Evolutionary conservation across 176 grass and related monocot genomes (phyloP).

Genomic region (Oryza glaberrima): DNA sequence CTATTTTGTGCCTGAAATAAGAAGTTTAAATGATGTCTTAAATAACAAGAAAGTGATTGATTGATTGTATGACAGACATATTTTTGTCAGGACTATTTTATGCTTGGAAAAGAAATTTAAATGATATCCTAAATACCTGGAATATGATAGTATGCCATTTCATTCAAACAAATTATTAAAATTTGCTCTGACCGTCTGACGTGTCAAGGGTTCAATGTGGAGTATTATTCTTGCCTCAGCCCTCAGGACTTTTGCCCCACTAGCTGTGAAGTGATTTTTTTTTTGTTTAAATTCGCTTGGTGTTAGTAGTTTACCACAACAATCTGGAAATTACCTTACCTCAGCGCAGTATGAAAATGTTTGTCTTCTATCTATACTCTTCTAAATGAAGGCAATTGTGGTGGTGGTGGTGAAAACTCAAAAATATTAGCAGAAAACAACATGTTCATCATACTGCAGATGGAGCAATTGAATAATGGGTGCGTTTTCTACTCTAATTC

Average conservation of each 20-base stretch:
- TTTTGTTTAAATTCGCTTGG: neutral
- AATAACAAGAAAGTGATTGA: conserved; percentile 8
- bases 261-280: neutral
- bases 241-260: too few species aligned
- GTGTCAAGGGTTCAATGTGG: too few species aligned
- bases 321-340: too few species aligned
- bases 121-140: conserved; percentile 27
- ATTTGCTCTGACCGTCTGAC: too few species aligned
- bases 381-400: too few species aligned
- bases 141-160: neutral
- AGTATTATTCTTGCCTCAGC: too few species aligned
- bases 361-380: neutral
- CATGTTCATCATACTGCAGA: neutral
- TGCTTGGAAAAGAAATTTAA: conserved; percentile 16
- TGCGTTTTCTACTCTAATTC: neutral
- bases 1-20: conserved; percentile 24
- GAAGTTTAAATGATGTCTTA: neutral
- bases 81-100: conserved; percentile 8
- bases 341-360: neutral
- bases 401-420: too few species aligned
- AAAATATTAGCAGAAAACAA: neutral
- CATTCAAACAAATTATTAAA: too few species aligned
- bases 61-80: neutral
- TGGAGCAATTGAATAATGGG: neutral
- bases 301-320: neutral